phyloP scores from a whole-genome alignment of 2,329 filamentous ascomycete genomes.

The Alternaria burnsii region DNA sequence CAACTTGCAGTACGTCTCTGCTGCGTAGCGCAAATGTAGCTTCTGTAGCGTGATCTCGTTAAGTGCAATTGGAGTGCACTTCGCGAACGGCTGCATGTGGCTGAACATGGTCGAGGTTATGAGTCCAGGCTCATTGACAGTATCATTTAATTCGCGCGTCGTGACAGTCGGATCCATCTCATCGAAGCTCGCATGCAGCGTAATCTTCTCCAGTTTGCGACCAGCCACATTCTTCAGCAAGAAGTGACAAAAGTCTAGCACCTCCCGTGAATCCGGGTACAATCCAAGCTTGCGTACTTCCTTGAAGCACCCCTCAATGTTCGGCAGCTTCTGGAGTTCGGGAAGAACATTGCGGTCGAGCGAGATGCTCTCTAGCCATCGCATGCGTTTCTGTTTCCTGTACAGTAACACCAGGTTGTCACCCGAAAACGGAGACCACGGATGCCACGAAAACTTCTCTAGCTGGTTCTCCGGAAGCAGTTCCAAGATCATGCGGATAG shows the following conservation, averaged over 20 bases:
- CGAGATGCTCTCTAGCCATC: conserved; percentile 59
- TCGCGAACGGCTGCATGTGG: conserved; percentile 58
- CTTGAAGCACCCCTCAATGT: conserved; percentile 53
- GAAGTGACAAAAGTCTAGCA: conserved; percentile 55
- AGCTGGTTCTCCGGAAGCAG: conserved; percentile 59
- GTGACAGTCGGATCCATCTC: conserved; percentile 46
- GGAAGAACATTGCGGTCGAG: conserved; percentile 54
- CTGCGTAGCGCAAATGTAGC: conserved; percentile 57
- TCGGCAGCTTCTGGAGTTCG: conserved; percentile 53
- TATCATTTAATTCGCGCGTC: conserved; percentile 56
- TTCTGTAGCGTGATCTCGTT: conserved; percentile 57
- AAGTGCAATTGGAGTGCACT: conserved; percentile 55
- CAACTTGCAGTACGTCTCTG: conserved; percentile 58
- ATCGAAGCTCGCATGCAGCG: conserved; percentile 58
- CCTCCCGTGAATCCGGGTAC: conserved; percentile 57
- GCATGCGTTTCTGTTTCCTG: conserved; percentile 59
- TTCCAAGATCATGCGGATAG: conserved; percentile 59
- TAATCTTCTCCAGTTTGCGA: conserved; percentile 55
- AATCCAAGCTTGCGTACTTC: conserved; percentile 56
- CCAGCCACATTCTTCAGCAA: conserved; percentile 53
- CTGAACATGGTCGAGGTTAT: conserved; percentile 58
- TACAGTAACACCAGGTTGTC: conserved; percentile 60
- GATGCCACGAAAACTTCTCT: conserved; percentile 61
- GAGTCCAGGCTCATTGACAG: conserved; percentile 56
- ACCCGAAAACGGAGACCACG: conserved; percentile 58